Conservation (phyloP, 2,329 filamentous ascomycete genomes). For the Ophiocordyceps sinensis region DNA sequence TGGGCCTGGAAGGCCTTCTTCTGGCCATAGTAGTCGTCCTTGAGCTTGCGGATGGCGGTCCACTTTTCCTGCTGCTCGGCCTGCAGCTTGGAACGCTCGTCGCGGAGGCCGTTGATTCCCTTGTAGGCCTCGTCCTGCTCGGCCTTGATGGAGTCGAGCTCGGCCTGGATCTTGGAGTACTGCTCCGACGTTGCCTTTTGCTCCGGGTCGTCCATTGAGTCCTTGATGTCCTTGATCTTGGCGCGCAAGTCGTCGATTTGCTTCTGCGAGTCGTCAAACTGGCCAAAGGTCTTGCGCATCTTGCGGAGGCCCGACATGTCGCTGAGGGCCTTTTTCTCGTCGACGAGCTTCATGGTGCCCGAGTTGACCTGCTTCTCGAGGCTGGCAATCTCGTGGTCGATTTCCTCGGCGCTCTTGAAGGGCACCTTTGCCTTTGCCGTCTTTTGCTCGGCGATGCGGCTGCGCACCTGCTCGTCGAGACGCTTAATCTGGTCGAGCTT, state of each 20-base stretch:
- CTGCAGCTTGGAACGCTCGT: conserved; percentile 73
- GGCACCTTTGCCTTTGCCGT: conserved; percentile 62
- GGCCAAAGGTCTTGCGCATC: conserved; percentile 79
- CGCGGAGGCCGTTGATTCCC: conserved; percentile 68
- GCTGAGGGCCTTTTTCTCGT: conserved; percentile 84
- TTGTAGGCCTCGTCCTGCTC: conserved; percentile 88
- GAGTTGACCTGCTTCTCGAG: conserved; percentile 78
- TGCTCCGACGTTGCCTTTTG: conserved; percentile 75
- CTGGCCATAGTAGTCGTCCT: conserved; percentile 74
- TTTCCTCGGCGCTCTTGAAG: conserved; percentile 78
- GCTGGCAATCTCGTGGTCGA: conserved; percentile 67
- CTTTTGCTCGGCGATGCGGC: conserved; percentile 77
- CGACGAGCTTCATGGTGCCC: conserved; percentile 87
- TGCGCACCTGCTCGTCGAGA: conserved; percentile 78
- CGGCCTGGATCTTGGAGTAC: conserved; percentile 72
- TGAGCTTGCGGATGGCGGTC: conserved; percentile 65
- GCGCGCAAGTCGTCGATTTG: conserved; percentile 75
- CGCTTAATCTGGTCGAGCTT: conserved; percentile 86
- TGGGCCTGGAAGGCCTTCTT: conserved; percentile 73
- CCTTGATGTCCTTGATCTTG: conserved; percentile 80
- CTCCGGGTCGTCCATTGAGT: conserved; percentile 82
- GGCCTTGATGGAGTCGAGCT: conserved; percentile 80
- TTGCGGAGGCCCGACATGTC: conserved; percentile 77
- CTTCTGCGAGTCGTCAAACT: conserved; percentile 76
- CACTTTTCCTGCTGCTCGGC: conserved; percentile 80